A percentile compares a stretch with the other conserved stretches of the same genome.
These are phyloP conservation scores for Dipteronia sinensis DNA, from an alignment of 345 rosid species.

Conservation along the genomic window DNA sequence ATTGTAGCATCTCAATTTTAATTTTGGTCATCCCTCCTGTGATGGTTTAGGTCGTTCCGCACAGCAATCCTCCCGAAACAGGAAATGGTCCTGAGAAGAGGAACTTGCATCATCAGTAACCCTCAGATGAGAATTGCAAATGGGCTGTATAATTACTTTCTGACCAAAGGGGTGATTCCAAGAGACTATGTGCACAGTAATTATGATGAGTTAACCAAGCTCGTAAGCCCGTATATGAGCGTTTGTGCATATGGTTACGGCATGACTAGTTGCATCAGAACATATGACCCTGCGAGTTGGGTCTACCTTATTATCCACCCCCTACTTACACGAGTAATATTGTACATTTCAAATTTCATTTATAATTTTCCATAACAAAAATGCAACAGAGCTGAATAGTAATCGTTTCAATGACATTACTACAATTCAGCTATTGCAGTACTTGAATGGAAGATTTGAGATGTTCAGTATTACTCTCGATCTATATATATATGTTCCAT, in stretches of 20 bases:
- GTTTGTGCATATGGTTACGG: not conserved
- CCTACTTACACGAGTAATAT: not conserved
- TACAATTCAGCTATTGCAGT: not conserved
- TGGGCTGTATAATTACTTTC: not conserved
- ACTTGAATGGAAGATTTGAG: not conserved
- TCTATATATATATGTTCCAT: too few relatives aligned
- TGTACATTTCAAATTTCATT: not conserved
- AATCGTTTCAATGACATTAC: not conserved
- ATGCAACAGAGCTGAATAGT: not conserved
- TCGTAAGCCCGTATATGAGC: not conserved
- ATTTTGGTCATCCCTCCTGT: not conserved
- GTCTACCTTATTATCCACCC: not conserved
- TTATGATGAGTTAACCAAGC: not conserved
- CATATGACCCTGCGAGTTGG: not conserved
- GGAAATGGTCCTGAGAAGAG: not conserved
- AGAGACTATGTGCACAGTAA: not conserved
- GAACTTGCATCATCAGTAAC: not conserved
- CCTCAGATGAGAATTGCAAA: not conserved
- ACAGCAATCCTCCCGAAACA: not conserved
- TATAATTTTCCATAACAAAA: not conserved
- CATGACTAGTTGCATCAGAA: not conserved
- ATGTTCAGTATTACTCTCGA: not conserved
- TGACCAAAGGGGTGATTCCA: not conserved
- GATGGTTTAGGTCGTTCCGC: constrained; percentile 15
- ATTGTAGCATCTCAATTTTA: not conserved